Conservation (phyloP, 108 stramenopile genomes). For the Bacterosira constricta region DNA sequence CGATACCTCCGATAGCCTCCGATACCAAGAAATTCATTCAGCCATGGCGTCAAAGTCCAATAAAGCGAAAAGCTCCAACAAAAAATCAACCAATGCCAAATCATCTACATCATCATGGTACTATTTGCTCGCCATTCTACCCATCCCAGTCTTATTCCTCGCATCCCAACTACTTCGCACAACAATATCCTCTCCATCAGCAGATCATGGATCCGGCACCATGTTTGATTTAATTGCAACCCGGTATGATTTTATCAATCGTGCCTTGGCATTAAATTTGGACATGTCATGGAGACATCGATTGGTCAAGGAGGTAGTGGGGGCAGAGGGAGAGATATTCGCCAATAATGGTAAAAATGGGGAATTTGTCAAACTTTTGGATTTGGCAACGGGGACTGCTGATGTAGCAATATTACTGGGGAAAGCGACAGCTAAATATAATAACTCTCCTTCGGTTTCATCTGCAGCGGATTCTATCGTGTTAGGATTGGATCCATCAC, state of each 20-base stretch:
- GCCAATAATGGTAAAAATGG: slow-evolving; percentile 28
- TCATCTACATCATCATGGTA: neutral
- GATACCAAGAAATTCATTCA: no score
- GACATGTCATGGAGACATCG: slow-evolving; percentile 84
- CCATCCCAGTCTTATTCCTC: slow-evolving; percentile 21
- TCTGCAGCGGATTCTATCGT: slow-evolving; percentile 22
- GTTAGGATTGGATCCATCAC: slow-evolving; percentile 86
- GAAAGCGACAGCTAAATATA: slow-evolving; percentile 40
- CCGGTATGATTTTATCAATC: slow-evolving; percentile 85
- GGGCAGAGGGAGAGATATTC: slow-evolving; percentile 25
- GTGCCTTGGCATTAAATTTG: slow-evolving; percentile 80
- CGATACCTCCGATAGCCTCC: no score
- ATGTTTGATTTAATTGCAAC: slow-evolving; percentile 93
- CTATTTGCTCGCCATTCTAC: slow-evolving; percentile 12
- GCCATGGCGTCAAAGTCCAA: slow-evolving; percentile 19
- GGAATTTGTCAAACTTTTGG: slow-evolving; percentile 80
- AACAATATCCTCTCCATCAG: slow-evolving; percentile 45
- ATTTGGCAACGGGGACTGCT: slow-evolving; percentile 91
- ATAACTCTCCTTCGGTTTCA: neutral
- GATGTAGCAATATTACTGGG: slow-evolving; percentile 91
- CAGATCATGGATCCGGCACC: slow-evolving; percentile 66
- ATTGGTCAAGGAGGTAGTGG: slow-evolving; percentile 62
- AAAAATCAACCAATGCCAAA: neutral
- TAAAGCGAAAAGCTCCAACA: neutral
- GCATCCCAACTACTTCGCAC: slow-evolving; percentile 32